phyloP scores from a whole-genome alignment of 2,329 filamentous ascomycete species.

The Alternaria alternata region DNA sequence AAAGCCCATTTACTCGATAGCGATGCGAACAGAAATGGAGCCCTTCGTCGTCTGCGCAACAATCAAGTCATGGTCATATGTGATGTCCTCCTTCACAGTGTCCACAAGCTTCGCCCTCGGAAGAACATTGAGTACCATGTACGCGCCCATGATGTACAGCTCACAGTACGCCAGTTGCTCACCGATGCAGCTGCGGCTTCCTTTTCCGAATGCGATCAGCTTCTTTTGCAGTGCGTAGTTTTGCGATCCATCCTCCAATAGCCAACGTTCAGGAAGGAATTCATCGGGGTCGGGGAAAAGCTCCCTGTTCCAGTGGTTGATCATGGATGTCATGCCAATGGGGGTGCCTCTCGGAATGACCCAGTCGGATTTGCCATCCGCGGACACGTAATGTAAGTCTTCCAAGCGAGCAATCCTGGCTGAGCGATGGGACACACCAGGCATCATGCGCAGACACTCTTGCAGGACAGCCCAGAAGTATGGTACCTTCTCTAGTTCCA shows the following conservation, averaged over 20 bases:
- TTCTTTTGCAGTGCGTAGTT: slow-evolving; percentile 34
- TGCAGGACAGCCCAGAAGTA: slow-evolving; percentile 46
- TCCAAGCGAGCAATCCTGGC: slow-evolving; percentile 30
- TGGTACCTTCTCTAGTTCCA: slow-evolving; percentile 40
- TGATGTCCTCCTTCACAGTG: slow-evolving; percentile 34
- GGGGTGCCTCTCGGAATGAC: slow-evolving; percentile 38
- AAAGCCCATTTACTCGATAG: slow-evolving; percentile 23
- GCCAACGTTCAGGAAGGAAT: slow-evolving; percentile 48
- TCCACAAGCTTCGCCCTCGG: slow-evolving; percentile 34
- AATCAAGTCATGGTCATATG: slow-evolving; percentile 37
- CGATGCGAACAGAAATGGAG: slow-evolving; percentile 34
- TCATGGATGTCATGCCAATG: slow-evolving; percentile 40
- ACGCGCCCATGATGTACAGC: slow-evolving; percentile 34
- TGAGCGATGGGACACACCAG: slow-evolving; percentile 35
- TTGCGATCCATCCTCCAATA: slow-evolving; percentile 28
- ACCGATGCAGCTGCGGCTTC: slow-evolving; percentile 41
- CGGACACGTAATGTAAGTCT: slow-evolving; percentile 30
- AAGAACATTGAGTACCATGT: slow-evolving; percentile 30
- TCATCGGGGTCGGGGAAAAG: slow-evolving; percentile 38
- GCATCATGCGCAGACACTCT: slow-evolving; percentile 49
- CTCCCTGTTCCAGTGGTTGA: slow-evolving; percentile 44
- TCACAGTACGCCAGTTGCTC: slow-evolving; percentile 42
- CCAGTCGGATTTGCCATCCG: slow-evolving; percentile 30
- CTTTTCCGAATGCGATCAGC: slow-evolving; percentile 39
- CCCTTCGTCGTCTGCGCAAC: slow-evolving; percentile 38